A percentile compares a stretch with the other conserved stretches of the same genome.
Evolutionary conservation across 2,329 filamentous ascomycete genomes (phyloP).

Genomic region (Thielaviopsis musarum): DNA sequence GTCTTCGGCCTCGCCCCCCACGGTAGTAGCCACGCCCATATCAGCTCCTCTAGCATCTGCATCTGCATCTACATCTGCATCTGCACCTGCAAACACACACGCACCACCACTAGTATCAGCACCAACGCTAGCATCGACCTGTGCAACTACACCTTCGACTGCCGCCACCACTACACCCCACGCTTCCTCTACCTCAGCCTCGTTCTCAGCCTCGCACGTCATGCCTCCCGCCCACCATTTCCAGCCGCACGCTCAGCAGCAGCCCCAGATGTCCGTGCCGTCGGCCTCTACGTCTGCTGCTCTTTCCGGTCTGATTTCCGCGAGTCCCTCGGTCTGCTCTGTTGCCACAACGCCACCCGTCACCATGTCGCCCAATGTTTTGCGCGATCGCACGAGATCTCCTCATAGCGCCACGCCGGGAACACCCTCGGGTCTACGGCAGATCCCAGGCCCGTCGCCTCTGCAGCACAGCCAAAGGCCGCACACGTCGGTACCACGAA

Average conservation of each 20-base stretch:
- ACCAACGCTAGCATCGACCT: too few species aligned
- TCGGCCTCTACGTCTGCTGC: not conserved
- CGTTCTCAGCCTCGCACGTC: not conserved
- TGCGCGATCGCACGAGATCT: not conserved
- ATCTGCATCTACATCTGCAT: not conserved
- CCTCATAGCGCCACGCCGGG: not conserved
- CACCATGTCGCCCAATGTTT: not conserved
- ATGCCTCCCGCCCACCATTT: not conserved
- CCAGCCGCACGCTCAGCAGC: not conserved
- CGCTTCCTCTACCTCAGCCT: not conserved
- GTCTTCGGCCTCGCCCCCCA: constrained; percentile 2
- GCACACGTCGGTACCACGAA: not conserved
- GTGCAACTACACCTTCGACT: not conserved
- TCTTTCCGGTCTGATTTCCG: not conserved
- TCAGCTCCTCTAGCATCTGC: not conserved
- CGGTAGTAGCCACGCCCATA: not conserved
- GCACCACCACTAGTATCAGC: too few species aligned
- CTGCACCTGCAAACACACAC: not conserved
- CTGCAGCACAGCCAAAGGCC: not conserved
- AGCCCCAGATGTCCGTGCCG: not conserved
- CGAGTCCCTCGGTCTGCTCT: not conserved
- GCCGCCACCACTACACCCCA: not conserved
- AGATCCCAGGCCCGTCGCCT: not conserved
- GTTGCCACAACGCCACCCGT: not conserved
- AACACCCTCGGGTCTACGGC: not conserved